Conservation (phyloP, 345 rosid species). For the Arabidopsis suecica region DNA sequence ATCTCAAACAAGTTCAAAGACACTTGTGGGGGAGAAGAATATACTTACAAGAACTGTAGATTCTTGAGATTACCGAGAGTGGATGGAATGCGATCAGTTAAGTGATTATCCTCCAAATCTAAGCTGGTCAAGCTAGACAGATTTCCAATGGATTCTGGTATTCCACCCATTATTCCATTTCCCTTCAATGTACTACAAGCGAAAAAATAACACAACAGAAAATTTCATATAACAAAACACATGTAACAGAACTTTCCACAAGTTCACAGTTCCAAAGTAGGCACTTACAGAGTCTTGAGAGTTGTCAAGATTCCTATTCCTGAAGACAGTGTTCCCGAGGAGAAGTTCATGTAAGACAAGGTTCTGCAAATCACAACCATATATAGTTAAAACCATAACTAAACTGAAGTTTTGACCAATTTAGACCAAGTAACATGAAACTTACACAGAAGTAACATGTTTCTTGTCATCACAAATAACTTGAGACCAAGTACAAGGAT, state of each 20-base stretch:
- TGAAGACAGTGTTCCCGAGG: conserved; percentile 77
- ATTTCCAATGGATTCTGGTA: conserved; percentile 86
- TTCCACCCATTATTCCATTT: conserved; percentile 79
- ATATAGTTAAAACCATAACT: neutral
- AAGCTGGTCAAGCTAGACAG: conserved; percentile 77
- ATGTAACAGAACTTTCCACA: neutral
- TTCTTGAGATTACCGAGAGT: conserved; percentile 75
- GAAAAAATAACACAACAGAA: conserved; percentile 6
- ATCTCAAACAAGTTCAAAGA: conserved; percentile 14
- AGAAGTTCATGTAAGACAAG: conserved; percentile 77
- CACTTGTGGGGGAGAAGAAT: conserved; percentile 9
- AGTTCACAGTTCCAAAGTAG: conserved; percentile 5
- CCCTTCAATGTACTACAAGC: conserved; percentile 79
- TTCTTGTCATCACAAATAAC: conserved; percentile 58
- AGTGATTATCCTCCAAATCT: conserved; percentile 84
- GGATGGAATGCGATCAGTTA: conserved; percentile 81
- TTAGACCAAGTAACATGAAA: neutral
- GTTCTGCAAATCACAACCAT: conserved; percentile 60
- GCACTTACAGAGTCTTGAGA: conserved; percentile 76
- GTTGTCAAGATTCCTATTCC: conserved; percentile 66
- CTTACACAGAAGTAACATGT: conserved; percentile 78
- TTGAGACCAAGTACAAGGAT: conserved; percentile 96
- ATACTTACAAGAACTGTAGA: conserved; percentile 87
- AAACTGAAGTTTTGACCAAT: neutral
- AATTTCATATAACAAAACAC: conserved; percentile 1